Conservation (phyloP, 2,329 filamentous ascomycete species). For the Graphiopsis chlorocephala region DNA sequence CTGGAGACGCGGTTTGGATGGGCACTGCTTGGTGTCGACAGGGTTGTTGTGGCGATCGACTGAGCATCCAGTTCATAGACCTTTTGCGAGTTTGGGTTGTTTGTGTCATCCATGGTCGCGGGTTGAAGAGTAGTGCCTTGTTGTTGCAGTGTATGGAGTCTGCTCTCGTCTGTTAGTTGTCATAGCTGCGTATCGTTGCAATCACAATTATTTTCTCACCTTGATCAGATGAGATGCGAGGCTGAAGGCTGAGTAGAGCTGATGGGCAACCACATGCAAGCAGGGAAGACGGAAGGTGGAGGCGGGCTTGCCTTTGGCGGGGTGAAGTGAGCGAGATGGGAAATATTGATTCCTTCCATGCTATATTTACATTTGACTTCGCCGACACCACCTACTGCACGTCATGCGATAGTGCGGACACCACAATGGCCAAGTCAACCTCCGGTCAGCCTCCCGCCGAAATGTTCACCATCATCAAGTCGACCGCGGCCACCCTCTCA, state of each 20-base stretch:
- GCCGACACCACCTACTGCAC: neutral
- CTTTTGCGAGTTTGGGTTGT: neutral
- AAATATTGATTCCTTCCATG: neutral
- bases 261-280: neutral
- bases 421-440: slow-evolving; percentile 18
- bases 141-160: neutral
- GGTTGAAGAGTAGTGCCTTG: neutral
- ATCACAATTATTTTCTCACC: neutral
- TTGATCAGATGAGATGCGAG: slow-evolving; percentile 2
- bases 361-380: slow-evolving; percentile 9
- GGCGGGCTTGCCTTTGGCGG: neutral
- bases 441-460: slow-evolving; percentile 27
- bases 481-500: slow-evolving; percentile 36
- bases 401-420: neutral
- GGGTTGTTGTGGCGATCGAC: slow-evolving; percentile 11
- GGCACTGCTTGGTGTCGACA: neutral
- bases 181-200: neutral
- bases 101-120: slow-evolving; percentile 12
- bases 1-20: slow-evolving; percentile 13
- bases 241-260: slow-evolving; percentile 7
- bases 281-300: neutral
- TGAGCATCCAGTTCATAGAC: slow-evolving; percentile 15
- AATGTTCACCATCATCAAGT: slow-evolving; percentile 48
- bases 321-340: neutral
- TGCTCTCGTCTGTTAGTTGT: neutral